phyloP scores from a whole-genome alignment of 164 flowering plant genomes.

The Vitis rotundifolia region DNA sequence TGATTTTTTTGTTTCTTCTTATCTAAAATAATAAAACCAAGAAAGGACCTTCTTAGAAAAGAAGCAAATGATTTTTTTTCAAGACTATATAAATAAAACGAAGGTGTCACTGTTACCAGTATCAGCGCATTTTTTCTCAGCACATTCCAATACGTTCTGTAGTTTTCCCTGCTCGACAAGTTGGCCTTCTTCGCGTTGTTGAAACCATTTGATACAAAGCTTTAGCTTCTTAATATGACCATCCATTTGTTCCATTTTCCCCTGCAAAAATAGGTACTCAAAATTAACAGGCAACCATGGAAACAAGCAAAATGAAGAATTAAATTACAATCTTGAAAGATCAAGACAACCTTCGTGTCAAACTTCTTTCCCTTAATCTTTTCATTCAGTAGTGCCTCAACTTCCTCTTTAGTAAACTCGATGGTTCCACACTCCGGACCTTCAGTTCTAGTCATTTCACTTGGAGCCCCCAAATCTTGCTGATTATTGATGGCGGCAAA shows the following conservation, averaged over 20 bases:
- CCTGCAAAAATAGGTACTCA: slow-evolving; percentile 33
- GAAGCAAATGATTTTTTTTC: no score
- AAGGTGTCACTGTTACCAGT: slow-evolving; percentile 36
- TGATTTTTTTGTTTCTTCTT: no score
- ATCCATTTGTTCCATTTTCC: slow-evolving; percentile 49
- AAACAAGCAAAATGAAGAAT: not conserved
- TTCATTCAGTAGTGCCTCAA: slow-evolving; percentile 72
- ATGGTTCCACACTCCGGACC: slow-evolving; percentile 46
- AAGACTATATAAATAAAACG: not conserved
- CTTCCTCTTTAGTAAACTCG: slow-evolving; percentile 77
- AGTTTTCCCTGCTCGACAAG: slow-evolving; percentile 47
- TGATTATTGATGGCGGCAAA: slow-evolving; percentile 52
- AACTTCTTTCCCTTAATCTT: slow-evolving; percentile 67
- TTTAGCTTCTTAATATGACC: slow-evolving; percentile 59
- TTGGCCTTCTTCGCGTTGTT: slow-evolving; percentile 42
- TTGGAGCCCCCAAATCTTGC: slow-evolving; percentile 34
- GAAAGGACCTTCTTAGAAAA: no score
- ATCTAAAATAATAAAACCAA: no score
- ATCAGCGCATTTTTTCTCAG: slow-evolving; percentile 47
- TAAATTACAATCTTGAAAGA: not conserved
- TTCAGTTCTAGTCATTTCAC: slow-evolving; percentile 36
- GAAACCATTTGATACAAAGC: slow-evolving; percentile 72
- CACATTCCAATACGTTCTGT: slow-evolving; percentile 29
- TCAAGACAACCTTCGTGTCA: slow-evolving; percentile 53
- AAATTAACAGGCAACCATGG: not conserved